phyloP scores from a whole-genome alignment of 2,329 filamentous ascomycete species.

The Pezicula carpinea region DNA sequence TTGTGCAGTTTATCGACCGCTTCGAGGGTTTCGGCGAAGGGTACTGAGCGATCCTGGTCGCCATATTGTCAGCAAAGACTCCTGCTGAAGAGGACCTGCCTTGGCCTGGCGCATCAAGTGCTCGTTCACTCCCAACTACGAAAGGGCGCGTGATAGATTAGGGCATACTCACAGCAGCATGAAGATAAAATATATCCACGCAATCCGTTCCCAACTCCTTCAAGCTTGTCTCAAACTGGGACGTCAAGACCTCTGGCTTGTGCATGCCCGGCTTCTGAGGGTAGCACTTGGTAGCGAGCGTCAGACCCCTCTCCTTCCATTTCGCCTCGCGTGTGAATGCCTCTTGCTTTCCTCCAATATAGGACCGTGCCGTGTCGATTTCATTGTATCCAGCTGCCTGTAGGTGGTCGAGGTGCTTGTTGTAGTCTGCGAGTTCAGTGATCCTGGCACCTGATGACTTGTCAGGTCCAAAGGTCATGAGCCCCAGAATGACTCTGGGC shows the following conservation, averaged over 20 bases:
- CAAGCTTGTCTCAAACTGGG: conserved; percentile 62
- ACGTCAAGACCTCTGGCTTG: conserved; percentile 56
- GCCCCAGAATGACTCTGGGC: conserved; percentile 64
- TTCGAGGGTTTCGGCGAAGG: conserved; percentile 75
- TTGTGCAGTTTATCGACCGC: conserved; percentile 79
- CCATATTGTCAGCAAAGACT: no score
- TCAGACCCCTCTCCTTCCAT: conserved; percentile 76
- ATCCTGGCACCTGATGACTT: conserved; percentile 62
- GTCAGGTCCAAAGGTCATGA: conserved; percentile 79
- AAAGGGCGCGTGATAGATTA: not conserved
- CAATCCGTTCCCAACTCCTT: conserved; percentile 67
- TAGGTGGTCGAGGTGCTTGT: conserved; percentile 67
- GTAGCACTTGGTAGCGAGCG: conserved; percentile 76
- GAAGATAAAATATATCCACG: conserved; percentile 76
- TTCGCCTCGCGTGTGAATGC: conserved; percentile 68
- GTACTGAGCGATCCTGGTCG: conserved; percentile 51
- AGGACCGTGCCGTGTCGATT: conserved; percentile 76
- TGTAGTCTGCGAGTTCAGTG: conserved; percentile 62
- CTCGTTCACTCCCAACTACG: not conserved
- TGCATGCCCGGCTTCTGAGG: conserved; percentile 56
- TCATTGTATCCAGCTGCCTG: conserved; percentile 79
- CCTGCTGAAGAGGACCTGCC: no score
- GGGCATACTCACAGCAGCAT: conserved; percentile 46
- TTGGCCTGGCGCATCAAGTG: no score
- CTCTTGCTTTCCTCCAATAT: conserved; percentile 70